These are phyloP conservation scores for Kodamaea arcana DNA, from an alignment of 1,139 yeast species.

Conservation along the genomic window DNA sequence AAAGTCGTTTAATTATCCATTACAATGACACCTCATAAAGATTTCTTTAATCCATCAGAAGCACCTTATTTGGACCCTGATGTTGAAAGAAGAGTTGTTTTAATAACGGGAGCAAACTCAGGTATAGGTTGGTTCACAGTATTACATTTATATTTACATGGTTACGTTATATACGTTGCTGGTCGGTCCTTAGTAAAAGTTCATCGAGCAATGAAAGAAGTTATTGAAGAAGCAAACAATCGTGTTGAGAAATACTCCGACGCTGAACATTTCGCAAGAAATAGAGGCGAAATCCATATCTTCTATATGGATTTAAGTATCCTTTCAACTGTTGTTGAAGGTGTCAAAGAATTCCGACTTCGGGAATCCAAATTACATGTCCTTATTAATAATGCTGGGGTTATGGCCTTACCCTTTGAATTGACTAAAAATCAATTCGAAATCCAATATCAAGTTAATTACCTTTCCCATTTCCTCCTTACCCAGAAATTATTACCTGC, in stretches of 20 bases:
- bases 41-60: conserved; percentile 21
- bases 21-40: no score
- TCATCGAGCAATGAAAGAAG: conserved; percentile 49
- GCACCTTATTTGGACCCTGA: conserved; percentile 39
- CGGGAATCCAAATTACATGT: conserved; percentile 29
- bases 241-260: conserved; percentile 20
- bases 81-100: conserved; percentile 51
- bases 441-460: conserved; percentile 41
- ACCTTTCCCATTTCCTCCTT: conserved; percentile 32
- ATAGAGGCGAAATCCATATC: conserved; percentile 26
- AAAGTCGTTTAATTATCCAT: no score
- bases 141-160: conserved; percentile 73
- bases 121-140: conserved; percentile 80
- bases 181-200: conserved; percentile 63
- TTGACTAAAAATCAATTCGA: conserved; percentile 36
- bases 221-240: conserved; percentile 49
- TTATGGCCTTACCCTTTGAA: conserved; percentile 37
- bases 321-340: conserved; percentile 26
- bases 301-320: conserved; percentile 33
- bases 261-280: conserved; percentile 10
- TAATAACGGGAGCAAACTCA: conserved; percentile 76
- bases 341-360: conserved; percentile 22
- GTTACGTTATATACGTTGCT: conserved; percentile 67
- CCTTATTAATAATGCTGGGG: conserved; percentile 41
- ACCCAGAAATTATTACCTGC: conserved; percentile 28